phyloP scores from a whole-genome alignment of 805 yeast genomes.

The Metschnikowia henanensis region DNA sequence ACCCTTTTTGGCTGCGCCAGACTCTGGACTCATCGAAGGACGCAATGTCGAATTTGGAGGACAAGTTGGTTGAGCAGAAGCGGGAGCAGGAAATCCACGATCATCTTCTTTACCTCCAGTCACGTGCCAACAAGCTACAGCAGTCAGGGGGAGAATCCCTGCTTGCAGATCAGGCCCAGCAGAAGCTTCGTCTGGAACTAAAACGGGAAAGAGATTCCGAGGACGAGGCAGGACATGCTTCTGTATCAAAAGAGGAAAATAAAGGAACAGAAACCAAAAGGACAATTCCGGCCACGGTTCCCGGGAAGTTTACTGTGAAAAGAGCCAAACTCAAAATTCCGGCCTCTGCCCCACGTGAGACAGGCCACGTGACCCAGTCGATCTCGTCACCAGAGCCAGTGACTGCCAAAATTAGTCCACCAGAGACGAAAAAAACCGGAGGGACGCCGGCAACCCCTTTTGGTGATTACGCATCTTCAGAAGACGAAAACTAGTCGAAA shows the following conservation, averaged over 20 bases:
- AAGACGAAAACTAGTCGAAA: no score
- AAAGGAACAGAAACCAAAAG: background rate
- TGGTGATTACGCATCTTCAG: no score
- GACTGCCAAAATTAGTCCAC: no score
- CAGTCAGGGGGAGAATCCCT: constrained; percentile 14
- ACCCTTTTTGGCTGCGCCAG: constrained; percentile 39
- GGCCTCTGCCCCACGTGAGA: background rate
- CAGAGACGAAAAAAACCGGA: no score
- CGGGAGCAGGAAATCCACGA: constrained; percentile 57
- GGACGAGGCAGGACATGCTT: background rate
- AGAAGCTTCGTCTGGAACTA: constrained; percentile 6
- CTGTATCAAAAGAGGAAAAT: background rate
- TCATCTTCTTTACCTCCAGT: constrained; percentile 48
- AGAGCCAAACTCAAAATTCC: background rate
- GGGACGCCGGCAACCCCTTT: no score
- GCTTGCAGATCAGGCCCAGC: constrained; percentile 10
- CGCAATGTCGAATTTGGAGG: constrained; percentile 60
- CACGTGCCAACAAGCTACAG: constrained; percentile 14
- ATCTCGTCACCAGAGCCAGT: no score
- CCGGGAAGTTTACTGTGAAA: constrained; percentile 5
- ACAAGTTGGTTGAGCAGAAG: constrained; percentile 55
- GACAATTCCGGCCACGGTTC: constrained; percentile 3
- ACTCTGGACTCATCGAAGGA: constrained; percentile 29
- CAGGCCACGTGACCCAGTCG: constrained; percentile 1
- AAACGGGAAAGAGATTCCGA: constrained; percentile 7